Evolutionary conservation across 306 rosid genomes (phyloP), one percentile per base, ranked within the genome.

Genomic region (Cicer pinnatifidum): DNA sequence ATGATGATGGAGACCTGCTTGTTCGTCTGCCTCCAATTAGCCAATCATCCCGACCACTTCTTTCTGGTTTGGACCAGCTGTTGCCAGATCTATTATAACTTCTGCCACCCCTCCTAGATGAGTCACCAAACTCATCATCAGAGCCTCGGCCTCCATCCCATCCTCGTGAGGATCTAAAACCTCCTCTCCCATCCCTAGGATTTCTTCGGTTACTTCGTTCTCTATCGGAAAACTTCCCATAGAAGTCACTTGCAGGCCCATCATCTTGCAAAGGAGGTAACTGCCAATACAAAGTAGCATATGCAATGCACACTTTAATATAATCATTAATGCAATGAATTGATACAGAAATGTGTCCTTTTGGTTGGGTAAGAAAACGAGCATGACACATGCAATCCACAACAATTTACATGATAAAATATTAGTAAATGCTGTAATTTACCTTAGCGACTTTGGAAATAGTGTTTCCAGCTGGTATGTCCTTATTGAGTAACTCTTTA

Each of bases 261-360:
- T 94, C 97, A 72, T 94, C 99, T 91, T 94, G 97, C 86, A 94
- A 80, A 74, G 95, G 72, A 79, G 99, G 99, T 77, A 94, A 83
- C 99, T 94, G 93, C 82, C 71, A 74, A 64, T 13, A 47, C 71
- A 79, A 28, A 80, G 61, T 75, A 76, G 38, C 11, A 50, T 6
- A 16, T 6, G 61, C 59, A 73, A 46, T 56, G 52, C 65, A 43
- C 6, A 52, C 54, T 53, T 67, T 53, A 57, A 64, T 56, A 76
- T 8, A 76, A 73, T 77, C 69, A 73, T 68, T 35, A 39, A 47
- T 57, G 48, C 70, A 43, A 60, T 47, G n/a, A 16, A 45, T n/a
- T 43, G 69, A 11, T 19, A 47, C 63, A 51, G 44, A 56, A 19
- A 23, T 15, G 58, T 43, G 69, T 17, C 52, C 40, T 71, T 75